A percentile compares a stretch with the other conserved stretches of the same genome.
Evolutionary conservation across 129 eudicot genomes (phyloP).

Genomic region (Chrysanthemum seticuspe): DNA sequence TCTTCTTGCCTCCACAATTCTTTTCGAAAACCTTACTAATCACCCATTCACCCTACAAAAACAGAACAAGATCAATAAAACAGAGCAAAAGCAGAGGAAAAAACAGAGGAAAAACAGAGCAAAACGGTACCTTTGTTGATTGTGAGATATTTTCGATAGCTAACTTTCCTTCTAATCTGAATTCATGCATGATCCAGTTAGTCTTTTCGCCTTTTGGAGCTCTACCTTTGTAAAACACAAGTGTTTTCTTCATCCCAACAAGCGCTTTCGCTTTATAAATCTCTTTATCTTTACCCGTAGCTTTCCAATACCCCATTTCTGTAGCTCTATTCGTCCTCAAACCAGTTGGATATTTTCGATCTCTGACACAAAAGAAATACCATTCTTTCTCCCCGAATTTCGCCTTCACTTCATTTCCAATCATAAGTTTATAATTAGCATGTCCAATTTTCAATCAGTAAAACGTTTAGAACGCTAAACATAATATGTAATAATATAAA

Average conservation of each 20-base stretch:
- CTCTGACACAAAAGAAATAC: slow-evolving; percentile 83
- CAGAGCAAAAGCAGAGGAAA: neutral
- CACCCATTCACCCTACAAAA: slow-evolving; percentile 79
- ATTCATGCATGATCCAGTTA: slow-evolving; percentile 85
- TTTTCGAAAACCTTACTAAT: slow-evolving; percentile 68
- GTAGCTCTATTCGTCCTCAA: slow-evolving; percentile 70
- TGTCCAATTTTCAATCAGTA: neutral
- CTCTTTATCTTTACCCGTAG: slow-evolving; percentile 77
- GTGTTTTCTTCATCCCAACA: slow-evolving; percentile 72
- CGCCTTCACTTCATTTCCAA: slow-evolving; percentile 55
- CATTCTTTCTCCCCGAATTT: slow-evolving; percentile 89
- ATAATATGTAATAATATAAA: neutral
- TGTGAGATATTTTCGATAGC: slow-evolving; percentile 32
- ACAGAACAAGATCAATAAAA: neutral
- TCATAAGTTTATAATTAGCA: slow-evolving; percentile 2
- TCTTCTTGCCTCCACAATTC: slow-evolving; percentile 47
- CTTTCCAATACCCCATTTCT: slow-evolving; percentile 77
- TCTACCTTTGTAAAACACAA: slow-evolving; percentile 69
- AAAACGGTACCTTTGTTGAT: slow-evolving; percentile 49
- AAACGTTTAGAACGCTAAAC: neutral
- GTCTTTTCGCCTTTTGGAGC: slow-evolving; percentile 75
- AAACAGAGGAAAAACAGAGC: slow-evolving; percentile 10
- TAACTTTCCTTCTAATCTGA: slow-evolving; percentile 49
- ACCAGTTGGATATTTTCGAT: slow-evolving; percentile 75
- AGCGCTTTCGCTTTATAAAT: slow-evolving; percentile 44